These are phyloP conservation scores for Pichia insulana DNA, from an alignment of 805 yeast genomes.

Conservation along the genomic window DNA sequence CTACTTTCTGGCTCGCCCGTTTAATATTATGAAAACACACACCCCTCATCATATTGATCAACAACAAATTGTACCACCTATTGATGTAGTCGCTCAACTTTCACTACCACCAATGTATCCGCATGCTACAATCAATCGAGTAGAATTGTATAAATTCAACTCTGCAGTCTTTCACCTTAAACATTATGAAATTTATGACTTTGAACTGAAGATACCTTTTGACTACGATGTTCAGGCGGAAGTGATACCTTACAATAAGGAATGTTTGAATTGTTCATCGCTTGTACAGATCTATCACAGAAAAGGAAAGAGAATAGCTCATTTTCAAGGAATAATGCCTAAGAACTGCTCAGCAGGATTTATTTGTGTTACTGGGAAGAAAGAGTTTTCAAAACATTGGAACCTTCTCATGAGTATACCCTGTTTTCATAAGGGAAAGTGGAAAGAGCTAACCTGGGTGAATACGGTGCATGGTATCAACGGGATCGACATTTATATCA, in stretches of 20 bases:
- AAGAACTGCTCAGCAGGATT: slow-evolving; percentile 60
- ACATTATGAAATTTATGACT: slow-evolving; percentile 73
- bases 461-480: slow-evolving; percentile 29
- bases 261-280: slow-evolving; percentile 39
- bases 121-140: slow-evolving; percentile 52
- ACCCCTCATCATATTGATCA: slow-evolving; percentile 70
- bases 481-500: slow-evolving; percentile 58
- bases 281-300: slow-evolving; percentile 76
- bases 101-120: slow-evolving; percentile 85
- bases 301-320: slow-evolving; percentile 53
- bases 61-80: slow-evolving; percentile 81
- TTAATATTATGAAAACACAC: slow-evolving; percentile 72
- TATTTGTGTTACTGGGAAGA: slow-evolving; percentile 29
- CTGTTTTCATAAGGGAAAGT: slow-evolving; percentile 59
- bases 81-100: slow-evolving; percentile 68
- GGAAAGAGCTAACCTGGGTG: slow-evolving; percentile 52
- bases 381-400: slow-evolving; percentile 31
- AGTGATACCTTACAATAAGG: slow-evolving; percentile 33
- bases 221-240: slow-evolving; percentile 61
- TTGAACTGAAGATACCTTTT: slow-evolving; percentile 62
- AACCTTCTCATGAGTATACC: slow-evolving; percentile 71
- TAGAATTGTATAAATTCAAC: slow-evolving; percentile 61
- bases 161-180: slow-evolving; percentile 64
- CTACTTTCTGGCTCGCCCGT: slow-evolving; percentile 74
- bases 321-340: slow-evolving; percentile 77